Conservation (phyloP, 371 early-diverging fungal species). For the Mucor circinelloides region DNA sequence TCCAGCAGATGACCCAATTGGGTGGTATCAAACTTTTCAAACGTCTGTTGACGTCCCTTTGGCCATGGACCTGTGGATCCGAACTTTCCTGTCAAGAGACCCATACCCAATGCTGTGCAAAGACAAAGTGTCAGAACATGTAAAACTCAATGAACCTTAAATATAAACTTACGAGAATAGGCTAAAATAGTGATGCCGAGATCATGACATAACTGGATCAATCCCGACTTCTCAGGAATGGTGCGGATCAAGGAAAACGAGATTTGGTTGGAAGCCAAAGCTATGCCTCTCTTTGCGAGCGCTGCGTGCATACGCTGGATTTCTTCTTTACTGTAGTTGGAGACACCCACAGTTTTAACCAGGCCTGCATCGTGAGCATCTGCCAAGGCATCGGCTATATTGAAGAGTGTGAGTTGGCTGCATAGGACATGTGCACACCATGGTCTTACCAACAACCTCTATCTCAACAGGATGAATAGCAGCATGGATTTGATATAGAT, state of each 20-base stretch:
- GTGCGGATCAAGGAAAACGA: constrained; percentile 54
- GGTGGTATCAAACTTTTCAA: constrained; percentile 25
- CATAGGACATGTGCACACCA: neutral
- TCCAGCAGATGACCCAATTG: constrained; percentile 32
- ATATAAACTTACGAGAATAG: constrained; percentile 49
- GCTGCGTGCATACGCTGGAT: constrained; percentile 53
- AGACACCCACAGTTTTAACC: constrained; percentile 68
- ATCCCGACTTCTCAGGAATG: constrained; percentile 52
- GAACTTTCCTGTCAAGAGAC: constrained; percentile 56
- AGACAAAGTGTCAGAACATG: too few species aligned
- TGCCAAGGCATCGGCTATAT: constrained; percentile 48
- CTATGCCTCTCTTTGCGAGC: constrained; percentile 51
- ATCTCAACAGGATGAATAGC: constrained; percentile 58
- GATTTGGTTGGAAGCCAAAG: constrained; percentile 59
- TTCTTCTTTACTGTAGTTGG: constrained; percentile 63
- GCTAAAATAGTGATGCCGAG: constrained; percentile 63
- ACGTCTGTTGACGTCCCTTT: constrained; percentile 22
- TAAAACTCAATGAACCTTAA: too few species aligned
- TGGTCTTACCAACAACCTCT: constrained; percentile 47
- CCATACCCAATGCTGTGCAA: constrained; percentile 45
- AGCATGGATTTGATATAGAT: constrained; percentile 78
- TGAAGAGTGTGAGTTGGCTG: neutral
- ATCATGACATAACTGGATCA: constrained; percentile 57
- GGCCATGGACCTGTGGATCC: constrained; percentile 46
- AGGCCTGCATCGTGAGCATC: constrained; percentile 57